Conservation (phyloP, 2,329 filamentous ascomycete species). For the Pseudogymnoascus sp. region DNA sequence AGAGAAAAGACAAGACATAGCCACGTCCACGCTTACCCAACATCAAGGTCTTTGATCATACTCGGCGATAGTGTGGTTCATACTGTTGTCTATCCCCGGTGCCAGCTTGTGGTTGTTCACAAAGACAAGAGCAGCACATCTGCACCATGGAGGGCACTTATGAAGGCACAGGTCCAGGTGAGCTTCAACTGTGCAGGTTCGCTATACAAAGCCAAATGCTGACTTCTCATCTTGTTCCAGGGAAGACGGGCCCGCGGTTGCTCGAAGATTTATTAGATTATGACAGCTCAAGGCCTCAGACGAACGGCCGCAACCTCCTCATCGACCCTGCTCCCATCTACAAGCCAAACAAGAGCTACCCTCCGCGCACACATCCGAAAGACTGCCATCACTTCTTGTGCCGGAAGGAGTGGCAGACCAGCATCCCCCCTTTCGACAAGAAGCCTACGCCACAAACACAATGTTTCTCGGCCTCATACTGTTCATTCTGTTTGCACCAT, state of each 20-base stretch:
- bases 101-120: background rate
- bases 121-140: background rate
- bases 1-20: background rate
- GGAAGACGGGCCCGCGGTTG: conserved; percentile 43
- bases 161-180: conserved; percentile 11
- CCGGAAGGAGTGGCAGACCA: conserved; percentile 46
- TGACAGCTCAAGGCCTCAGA: conserved; percentile 26
- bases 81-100: background rate
- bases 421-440: conserved; percentile 33
- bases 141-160: background rate
- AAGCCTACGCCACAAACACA: conserved; percentile 31
- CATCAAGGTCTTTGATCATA: background rate
- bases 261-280: conserved; percentile 37
- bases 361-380: conserved; percentile 25
- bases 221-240: conserved; percentile 23
- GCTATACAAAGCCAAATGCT: background rate
- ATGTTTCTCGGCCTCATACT: conserved; percentile 52
- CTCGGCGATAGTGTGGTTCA: background rate
- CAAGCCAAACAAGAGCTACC: conserved; percentile 20
- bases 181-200: background rate
- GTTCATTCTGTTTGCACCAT: conserved; percentile 53
- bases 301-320: conserved; percentile 41
- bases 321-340: conserved; percentile 48
- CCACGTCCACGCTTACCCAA: background rate
- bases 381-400: conserved; percentile 53